Percentiles rank a stretch among this genome's conserved stretches.
phyloP scores from a whole-genome alignment of 1,284 basidiomycete genomes.

The Ustilago curta region DNA sequence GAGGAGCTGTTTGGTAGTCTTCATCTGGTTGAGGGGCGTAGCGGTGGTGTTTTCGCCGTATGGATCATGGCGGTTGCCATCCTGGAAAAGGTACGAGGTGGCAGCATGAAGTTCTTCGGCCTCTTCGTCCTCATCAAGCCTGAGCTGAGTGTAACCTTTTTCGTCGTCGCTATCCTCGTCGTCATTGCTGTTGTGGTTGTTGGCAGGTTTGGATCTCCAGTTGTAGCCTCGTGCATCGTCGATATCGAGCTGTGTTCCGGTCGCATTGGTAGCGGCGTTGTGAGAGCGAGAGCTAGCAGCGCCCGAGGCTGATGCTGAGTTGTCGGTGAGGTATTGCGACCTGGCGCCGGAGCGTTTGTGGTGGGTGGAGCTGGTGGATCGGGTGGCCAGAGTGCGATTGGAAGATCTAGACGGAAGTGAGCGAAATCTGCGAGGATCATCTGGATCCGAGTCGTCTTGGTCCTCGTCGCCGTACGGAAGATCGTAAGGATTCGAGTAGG shows the following conservation, averaged over 20 bases:
- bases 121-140: conserved; percentile 68
- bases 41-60: conserved; percentile 51
- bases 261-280: conserved; percentile 54
- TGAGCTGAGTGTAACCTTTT: conserved; percentile 66
- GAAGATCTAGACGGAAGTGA: conserved; percentile 35
- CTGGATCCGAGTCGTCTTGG: conserved; percentile 46
- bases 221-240: conserved; percentile 67
- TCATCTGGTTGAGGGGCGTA: conserved; percentile 67
- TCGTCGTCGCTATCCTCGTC: conserved; percentile 49
- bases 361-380: conserved; percentile 16
- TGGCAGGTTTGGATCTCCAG: conserved; percentile 64
- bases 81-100: conserved; percentile 67
- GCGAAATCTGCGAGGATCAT: conserved; percentile 44
- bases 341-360: conserved; percentile 28
- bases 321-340: conserved; percentile 29
- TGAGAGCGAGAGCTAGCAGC: conserved; percentile 12
- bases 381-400: conserved; percentile 13
- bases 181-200: conserved; percentile 21
- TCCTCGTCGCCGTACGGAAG: conserved; percentile 46
- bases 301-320: conserved; percentile 4
- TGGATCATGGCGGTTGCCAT: conserved; percentile 51
- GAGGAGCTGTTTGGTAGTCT: conserved; percentile 67
- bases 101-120: conserved; percentile 64
- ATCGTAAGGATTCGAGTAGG: conserved; percentile 40
- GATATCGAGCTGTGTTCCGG: conserved; percentile 63